Base-by-base conservation (phyloP, 306 rosid genomes). In the Corylus americana region DNA sequence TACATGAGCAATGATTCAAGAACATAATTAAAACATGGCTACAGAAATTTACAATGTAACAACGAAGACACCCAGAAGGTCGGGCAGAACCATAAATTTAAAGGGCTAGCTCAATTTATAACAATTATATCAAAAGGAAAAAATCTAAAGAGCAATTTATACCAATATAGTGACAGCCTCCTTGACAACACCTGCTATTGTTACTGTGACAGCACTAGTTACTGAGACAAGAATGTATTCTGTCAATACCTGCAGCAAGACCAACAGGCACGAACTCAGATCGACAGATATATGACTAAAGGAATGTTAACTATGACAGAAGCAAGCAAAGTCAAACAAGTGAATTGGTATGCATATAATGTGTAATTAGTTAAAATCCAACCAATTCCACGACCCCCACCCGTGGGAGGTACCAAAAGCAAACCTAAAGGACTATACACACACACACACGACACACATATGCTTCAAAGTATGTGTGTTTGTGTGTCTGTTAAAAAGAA, bases 151-250 rank as follows among this genome's bases (percentile, higher is more conserved):
- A 79, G 37, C 68, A 79, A 22, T 76, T 29, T 69, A 82, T 93
- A 95, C 99, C 98, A 93, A 83, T 86, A 93, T 95, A 75, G 99
- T 95, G 87, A 93, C 86, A 29, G 99, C 94, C 85, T 95, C 99
- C 91, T 95, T 95, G 55, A 95, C 98, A 85, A 95, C 98, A 78
- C 99, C 98, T 22, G 98, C 99, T 71, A 95, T 93, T 44, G 99
- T 95, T 72, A 95, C 92, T 10, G 99, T 92, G 79, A 95, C 98
- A 11, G 99, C 99, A 87, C 99, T 95, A 75, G 99, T 95, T 72
- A 90, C 94, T 0, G 99, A 95, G 88, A 95, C 88, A 83, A 93
- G 91, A 88, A 95, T 74, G 87, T 89, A 95, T 75, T 93, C 97
- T 50, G 96, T 93, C 71, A 95, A 83, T 75, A 95, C 99, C 98